These are phyloP conservation scores for Hyaloscypha variabilis DNA, from an alignment of 495 filamentous ascomycete species.

Conservation along the genomic window DNA sequence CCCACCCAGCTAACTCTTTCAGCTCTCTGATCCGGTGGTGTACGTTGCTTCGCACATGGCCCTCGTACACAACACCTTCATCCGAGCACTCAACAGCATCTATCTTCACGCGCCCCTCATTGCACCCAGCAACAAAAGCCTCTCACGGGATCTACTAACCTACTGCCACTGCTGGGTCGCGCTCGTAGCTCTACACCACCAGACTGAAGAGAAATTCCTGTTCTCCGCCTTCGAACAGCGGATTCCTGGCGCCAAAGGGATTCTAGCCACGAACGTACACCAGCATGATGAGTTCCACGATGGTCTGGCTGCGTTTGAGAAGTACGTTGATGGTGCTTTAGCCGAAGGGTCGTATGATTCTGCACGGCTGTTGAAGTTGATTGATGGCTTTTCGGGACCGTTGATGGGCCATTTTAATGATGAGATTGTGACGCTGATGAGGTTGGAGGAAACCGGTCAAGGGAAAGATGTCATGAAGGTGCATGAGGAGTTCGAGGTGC, in stretches of 20 bases:
- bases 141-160: neutral
- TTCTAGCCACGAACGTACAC: slow-evolving; percentile 7
- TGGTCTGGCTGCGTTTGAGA: slow-evolving; percentile 1
- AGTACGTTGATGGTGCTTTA: slow-evolving; percentile 7
- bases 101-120: slow-evolving; percentile 46
- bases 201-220: slow-evolving; percentile 14
- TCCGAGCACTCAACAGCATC: slow-evolving; percentile 50
- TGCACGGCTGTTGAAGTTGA: slow-evolving; percentile 3
- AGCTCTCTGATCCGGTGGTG: neutral
- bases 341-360: slow-evolving; percentile 5
- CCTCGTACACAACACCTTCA: slow-evolving; percentile 47
- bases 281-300: slow-evolving; percentile 11
- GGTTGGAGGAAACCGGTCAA: slow-evolving; percentile 5
- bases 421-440: slow-evolving; percentile 11
- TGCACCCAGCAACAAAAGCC: slow-evolving; percentile 25
- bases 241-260: slow-evolving; percentile 10
- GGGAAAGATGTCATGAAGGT: slow-evolving; percentile 15
- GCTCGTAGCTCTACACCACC: slow-evolving; percentile 3
- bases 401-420: slow-evolving; percentile 14
- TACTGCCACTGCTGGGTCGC: slow-evolving; percentile 11
- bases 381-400: slow-evolving; percentile 15
- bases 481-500: slow-evolving; percentile 12
- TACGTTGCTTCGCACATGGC: slow-evolving; percentile 44
- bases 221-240: slow-evolving; percentile 9
- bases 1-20: neutral